Conservation (phyloP, 208 protist genomes). For the Balamuthia mandrillaris region DNA sequence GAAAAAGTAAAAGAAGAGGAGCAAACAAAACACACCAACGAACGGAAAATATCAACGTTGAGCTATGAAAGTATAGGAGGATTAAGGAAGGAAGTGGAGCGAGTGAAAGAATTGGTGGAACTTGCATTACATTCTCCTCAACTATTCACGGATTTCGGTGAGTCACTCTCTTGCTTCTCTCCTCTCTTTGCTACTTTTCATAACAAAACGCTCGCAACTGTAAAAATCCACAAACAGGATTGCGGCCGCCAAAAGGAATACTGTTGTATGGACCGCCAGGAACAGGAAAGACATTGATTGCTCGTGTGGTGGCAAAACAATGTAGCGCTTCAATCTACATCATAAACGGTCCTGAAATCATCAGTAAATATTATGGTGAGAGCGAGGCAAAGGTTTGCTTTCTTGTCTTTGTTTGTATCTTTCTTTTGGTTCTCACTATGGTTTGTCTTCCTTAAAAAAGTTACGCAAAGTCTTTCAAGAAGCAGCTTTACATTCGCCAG, state of each 20-base stretch:
- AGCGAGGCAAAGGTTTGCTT: slow-evolving; percentile 48
- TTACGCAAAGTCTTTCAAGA: too few relatives aligned
- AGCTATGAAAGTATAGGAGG: slow-evolving; percentile 20
- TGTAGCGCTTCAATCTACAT: slow-evolving; percentile 56
- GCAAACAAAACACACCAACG: too few relatives aligned
- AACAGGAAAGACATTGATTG: slow-evolving; percentile 87
- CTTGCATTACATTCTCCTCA: background rate
- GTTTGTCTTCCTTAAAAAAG: background rate
- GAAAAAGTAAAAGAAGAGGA: too few relatives aligned
- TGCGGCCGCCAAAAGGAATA: slow-evolving; percentile 85
- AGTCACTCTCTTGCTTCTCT: too few relatives aligned
- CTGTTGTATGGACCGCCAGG: slow-evolving; percentile 90
- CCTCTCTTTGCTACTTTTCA: too few relatives aligned
- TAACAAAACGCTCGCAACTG: slow-evolving; percentile 56
- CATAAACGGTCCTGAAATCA: slow-evolving; percentile 61
- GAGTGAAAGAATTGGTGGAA: slow-evolving; percentile 12
- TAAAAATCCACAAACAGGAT: slow-evolving; percentile 72
- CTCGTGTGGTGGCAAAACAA: slow-evolving; percentile 83
- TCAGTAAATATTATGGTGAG: slow-evolving; percentile 59
- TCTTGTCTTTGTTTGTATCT: background rate
- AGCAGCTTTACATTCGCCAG: slow-evolving; percentile 78
- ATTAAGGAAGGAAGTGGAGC: background rate
- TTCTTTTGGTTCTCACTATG: too few relatives aligned
- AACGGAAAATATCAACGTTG: too few relatives aligned
- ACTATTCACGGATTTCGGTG: too few relatives aligned